Evolutionary conservation across 805 yeast genomes (phyloP), one percentile per base, ranked within the genome.

Genomic region (Schwanniomyces polymorphus): DNA sequence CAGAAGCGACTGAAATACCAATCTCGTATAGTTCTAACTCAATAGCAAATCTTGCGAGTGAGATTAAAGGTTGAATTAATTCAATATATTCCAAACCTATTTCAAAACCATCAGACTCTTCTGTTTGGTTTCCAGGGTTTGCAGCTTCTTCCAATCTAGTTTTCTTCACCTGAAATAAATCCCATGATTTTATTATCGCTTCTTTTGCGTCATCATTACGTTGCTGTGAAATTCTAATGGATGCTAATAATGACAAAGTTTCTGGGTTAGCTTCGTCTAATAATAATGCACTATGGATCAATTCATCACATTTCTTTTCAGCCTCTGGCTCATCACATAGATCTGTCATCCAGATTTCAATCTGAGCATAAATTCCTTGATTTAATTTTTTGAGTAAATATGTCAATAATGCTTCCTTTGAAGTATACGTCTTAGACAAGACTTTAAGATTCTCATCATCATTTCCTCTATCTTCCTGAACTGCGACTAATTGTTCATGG

Each of bases 271-370:
- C 56, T 18, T 72, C 72, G 52, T 85, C 86, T 28, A 88, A 65
- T 44, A 79, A 67, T 58, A 89, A 66, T 1, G 95, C 82, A 54
- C 79, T 80, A 9, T 78, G 66, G 45, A 91, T 85, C 53, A 88
- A 74, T 46, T 75, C 75, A 56, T 91, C 87, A 68, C 98, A 94
- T 63, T 82, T 78, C 7, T 64, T 18, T 67, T 94, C 98, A 2
- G 98, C 98, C 54, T 85, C 84, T 2, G 82, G 82, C 58, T 89
- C 96, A 97, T 91, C 90, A 72, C 98, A 91, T 53, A 91, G 72
- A 71, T 92, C 97, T 1, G 98, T 92, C 97, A 91, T 89, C 97
- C 97, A 91, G 47, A 89, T 86, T 67, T 92, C 99, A 59, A 94
- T 87, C 71, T 86, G 79, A 6, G 97, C 85, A 55, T 92, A 84